Evolutionary conservation across 2,329 filamentous ascomycete species (phyloP).

Genomic region (Aspergillus aculeatinus): DNA sequence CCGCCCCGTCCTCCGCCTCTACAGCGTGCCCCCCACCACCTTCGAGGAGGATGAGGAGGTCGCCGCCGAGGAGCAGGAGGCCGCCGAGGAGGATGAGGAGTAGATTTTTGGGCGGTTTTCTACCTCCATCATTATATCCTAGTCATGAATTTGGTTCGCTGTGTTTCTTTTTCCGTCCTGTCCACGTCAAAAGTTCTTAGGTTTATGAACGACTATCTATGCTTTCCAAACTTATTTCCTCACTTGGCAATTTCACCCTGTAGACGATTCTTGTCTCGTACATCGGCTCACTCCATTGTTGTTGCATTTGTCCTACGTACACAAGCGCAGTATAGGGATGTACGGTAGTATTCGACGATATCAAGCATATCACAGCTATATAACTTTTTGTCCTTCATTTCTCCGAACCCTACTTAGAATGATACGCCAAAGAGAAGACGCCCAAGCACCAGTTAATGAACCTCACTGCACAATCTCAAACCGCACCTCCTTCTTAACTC

Average conservation of each 20-base stretch:
- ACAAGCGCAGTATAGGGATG: too few species aligned
- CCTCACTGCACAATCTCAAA: background rate
- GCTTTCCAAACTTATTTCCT: too few species aligned
- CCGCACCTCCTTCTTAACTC: background rate
- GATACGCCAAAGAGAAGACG: background rate
- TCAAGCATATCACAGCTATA: background rate
- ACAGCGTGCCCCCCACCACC: constrained; percentile 81
- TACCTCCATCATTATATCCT: background rate
- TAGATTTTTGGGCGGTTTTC: background rate
- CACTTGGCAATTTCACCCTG: too few species aligned
- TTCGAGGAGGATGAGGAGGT: constrained; percentile 85
- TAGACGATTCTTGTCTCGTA: too few species aligned
- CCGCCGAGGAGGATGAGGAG: constrained; percentile 54
- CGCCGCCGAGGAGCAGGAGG: constrained; percentile 56
- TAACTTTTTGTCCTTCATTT: background rate
- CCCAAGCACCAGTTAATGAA: too few species aligned
- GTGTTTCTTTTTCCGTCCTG: background rate
- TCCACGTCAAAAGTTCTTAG: too few species aligned
- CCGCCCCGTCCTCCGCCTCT: constrained; percentile 90
- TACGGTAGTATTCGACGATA: too few species aligned
- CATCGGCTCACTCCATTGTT: too few species aligned
- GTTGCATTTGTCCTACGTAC: too few species aligned
- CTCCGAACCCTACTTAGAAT: background rate
- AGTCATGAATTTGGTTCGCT: background rate
- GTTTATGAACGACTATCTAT: too few species aligned